Evolutionary conservation across 108 stramenopile species (phyloP).

Genomic region (Licmophora abbreviata): DNA sequence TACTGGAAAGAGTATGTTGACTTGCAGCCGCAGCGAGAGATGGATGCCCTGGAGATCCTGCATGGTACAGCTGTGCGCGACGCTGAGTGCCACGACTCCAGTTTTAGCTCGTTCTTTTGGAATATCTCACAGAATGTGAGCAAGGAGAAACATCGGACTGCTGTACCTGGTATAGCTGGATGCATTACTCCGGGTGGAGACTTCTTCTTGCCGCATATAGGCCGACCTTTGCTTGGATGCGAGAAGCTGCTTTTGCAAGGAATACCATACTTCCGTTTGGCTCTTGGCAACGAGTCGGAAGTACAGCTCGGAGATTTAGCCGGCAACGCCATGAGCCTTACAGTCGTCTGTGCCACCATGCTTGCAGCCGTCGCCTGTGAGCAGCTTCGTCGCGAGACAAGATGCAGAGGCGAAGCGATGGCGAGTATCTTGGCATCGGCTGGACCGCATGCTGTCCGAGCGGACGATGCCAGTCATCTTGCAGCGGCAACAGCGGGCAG

Average conservation of each 20-base stretch:
- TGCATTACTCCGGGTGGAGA: conserved; percentile 77
- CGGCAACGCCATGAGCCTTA: conserved; percentile 74
- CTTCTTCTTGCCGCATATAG: conserved; percentile 53
- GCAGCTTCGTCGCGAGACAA: conserved; percentile 38
- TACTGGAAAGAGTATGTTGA: conserved; percentile 64
- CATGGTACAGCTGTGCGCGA: conserved; percentile 48
- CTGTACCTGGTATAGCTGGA: conserved; percentile 43
- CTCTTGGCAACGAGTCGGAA: conserved; percentile 67
- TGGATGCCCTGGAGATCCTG: conserved; percentile 51
- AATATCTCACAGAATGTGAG: conserved; percentile 61
- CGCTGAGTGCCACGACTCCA: conserved; percentile 54
- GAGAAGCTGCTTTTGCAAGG: conserved; percentile 76
- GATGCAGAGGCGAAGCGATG: background rate
- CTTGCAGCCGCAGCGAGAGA: conserved; percentile 21
- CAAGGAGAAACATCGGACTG: conserved; percentile 52
- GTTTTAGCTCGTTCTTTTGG: conserved; percentile 58
- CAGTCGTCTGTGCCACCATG: conserved; percentile 66
- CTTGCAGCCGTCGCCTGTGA: conserved; percentile 44
- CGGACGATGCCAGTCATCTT: background rate
- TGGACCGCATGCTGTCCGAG: conserved; percentile 1
- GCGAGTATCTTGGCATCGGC: background rate
- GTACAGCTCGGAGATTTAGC: conserved; percentile 73
- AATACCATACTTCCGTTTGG: conserved; percentile 64
- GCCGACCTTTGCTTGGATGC: conserved; percentile 54
- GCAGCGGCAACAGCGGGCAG: background rate